Evolutionary conservation across 306 rosid species (phyloP).

Genomic region (Casuarina cunninghamiana): DNA sequence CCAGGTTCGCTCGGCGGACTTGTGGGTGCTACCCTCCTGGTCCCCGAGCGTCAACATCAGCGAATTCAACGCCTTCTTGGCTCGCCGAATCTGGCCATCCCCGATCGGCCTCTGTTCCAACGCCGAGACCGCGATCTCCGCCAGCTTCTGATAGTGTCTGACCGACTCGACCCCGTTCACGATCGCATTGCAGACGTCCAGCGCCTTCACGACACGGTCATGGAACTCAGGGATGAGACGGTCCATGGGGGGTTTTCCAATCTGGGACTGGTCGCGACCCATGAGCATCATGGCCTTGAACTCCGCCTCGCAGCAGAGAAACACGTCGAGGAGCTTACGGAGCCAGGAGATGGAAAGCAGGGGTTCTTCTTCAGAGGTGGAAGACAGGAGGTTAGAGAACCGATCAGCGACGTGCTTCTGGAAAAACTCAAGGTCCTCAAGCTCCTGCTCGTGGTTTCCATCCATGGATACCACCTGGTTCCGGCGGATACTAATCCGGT

Average conservation of each 20-base stretch:
- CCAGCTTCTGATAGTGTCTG: conserved; percentile 66
- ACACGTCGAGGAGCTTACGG: conserved; percentile 67
- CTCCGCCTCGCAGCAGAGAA: conserved; percentile 89
- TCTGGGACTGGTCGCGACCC: conserved; percentile 71
- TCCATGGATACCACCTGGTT: conserved; percentile 93
- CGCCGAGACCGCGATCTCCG: conserved; percentile 70
- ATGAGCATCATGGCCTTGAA: conserved; percentile 77
- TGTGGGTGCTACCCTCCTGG: conserved; percentile 39
- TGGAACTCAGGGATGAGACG: conserved; percentile 69
- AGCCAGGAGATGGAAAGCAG: conserved; percentile 73
- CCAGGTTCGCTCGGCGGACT: conserved; percentile 66
- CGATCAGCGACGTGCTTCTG: conserved; percentile 73
- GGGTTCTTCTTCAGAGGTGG: conserved; percentile 54
- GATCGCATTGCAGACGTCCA: conserved; percentile 88
- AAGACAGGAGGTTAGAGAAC: conserved; percentile 53
- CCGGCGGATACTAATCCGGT: conserved; percentile 84
- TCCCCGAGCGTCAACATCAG: conserved; percentile 69
- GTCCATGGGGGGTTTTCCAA: conserved; percentile 78
- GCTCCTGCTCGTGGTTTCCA: conserved; percentile 67
- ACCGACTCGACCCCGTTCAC: conserved; percentile 70
- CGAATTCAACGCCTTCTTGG: conserved; percentile 67
- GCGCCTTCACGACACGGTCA: conserved; percentile 71
- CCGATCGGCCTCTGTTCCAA: conserved; percentile 67
- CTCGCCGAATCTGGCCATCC: conserved; percentile 84
- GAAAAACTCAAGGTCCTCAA: conserved; percentile 82